Percentiles rank a stretch among this genome's conserved stretches.
These are phyloP conservation scores for Hypoxylon intermedium DNA, from an alignment of 495 filamentous ascomycete genomes.

Conservation along the genomic window DNA sequence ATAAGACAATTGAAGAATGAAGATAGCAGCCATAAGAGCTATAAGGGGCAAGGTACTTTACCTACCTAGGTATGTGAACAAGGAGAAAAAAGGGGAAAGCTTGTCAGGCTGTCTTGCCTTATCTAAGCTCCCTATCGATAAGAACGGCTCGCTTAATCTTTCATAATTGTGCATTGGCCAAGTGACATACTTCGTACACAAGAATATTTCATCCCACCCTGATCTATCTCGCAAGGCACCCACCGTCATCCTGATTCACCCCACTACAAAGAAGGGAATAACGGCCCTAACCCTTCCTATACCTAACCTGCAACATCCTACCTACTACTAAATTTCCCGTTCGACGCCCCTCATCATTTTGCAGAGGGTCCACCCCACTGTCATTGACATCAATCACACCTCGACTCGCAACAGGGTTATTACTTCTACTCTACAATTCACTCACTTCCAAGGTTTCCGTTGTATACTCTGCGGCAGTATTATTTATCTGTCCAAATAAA, in stretches of 20 bases:
- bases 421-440: too few species aligned
- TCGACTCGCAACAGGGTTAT: not conserved
- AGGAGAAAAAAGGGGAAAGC: too few species aligned
- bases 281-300: conserved; percentile 34
- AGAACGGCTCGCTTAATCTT: conserved; percentile 26
- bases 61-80: too few species aligned
- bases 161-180: conserved; percentile 22
- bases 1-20: too few species aligned
- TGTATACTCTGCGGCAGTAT: too few species aligned
- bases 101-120: too few species aligned
- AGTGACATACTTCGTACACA: conserved; percentile 9
- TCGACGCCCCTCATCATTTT: conserved; percentile 20
- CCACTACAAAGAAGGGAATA: conserved; percentile 26
- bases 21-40: too few species aligned
- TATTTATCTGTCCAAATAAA: too few species aligned
- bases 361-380: conserved; percentile 21
- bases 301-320: too few species aligned
- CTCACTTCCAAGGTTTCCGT: too few species aligned
- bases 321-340: too few species aligned
- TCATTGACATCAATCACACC: not conserved
- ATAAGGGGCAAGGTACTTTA: too few species aligned
- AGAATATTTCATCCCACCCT: conserved; percentile 8
- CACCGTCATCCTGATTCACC: conserved; percentile 22
- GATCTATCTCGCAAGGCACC: not conserved
- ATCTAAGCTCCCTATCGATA: conserved; percentile 26